Evolutionary conservation across 2,329 filamentous ascomycete species (phyloP), one percentile per base, ranked within the genome.

Genomic region (Diplodia scrobiculata): DNA sequence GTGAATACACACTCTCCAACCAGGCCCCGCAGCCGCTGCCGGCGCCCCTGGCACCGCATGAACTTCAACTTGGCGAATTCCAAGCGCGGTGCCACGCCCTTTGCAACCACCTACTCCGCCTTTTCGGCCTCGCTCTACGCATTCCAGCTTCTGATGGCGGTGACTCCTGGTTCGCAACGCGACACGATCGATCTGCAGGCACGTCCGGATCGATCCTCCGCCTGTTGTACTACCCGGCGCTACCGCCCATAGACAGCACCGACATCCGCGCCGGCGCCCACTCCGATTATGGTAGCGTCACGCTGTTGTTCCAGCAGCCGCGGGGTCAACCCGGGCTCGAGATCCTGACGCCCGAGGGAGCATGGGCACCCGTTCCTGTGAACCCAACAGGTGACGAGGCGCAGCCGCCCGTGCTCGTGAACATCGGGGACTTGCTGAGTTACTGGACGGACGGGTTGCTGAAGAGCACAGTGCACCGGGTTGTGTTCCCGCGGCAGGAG

Each of bases 371-470:
- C 11, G 81, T 83, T 1, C 79, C 81, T 1, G 78, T 82, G 0
- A 78, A 81, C 65, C 80, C 80, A 0, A 0, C 52, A 91, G 58
- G 14, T 4, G 89, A 0, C 88, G 86, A 3, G 80, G 81, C 9
- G 84, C 81, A 48, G 89, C 86, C 70, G 72, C 93, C 89, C 0
- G 91, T 86, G n/a, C 74, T 89, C 2, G 84, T 89, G 14, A 89
- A 89, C 68, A 89, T 91, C n/a, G 89, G 87, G 0, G 89, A 91
- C 73, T 71, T 90, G 38, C 79, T 91, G 14, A 89, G 87, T 38
- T 95, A 96, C 76, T 98, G 94, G 94, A 98, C 95, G 0, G 89
- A 90, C 69, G 92, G 93, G 0, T 78, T 97, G 54, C 83, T 98
- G 69, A 90, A 92, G 71, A 92, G 89, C 71, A 97, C 94, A 0